Conservation (phyloP, 169 alveolate genomes). For the Cryptosporidium ubiquitum region DNA sequence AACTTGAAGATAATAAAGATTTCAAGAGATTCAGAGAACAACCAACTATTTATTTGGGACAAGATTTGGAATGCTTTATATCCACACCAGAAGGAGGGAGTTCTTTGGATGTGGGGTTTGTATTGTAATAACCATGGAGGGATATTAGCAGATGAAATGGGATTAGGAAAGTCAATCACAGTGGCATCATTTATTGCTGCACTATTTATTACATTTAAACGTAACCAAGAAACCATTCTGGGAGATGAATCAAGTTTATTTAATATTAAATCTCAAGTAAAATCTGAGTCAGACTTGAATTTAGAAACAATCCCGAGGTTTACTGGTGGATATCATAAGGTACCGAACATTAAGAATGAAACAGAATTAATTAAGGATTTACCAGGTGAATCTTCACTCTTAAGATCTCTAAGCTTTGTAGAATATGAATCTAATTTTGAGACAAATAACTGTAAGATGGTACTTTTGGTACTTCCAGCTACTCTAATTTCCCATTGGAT, state of each 20-base stretch:
- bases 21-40: not conserved
- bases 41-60: conserved; percentile 50
- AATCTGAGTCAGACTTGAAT: not conserved
- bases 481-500: conserved; percentile 82
- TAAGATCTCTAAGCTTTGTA: not conserved
- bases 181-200: conserved; percentile 72
- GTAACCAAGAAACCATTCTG: not conserved
- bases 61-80: conserved; percentile 47
- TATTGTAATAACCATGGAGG: conserved; percentile 80
- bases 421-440: not conserved
- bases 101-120: conserved; percentile 73
- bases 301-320: conserved; percentile 39
- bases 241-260: not conserved
- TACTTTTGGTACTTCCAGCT: conserved; percentile 81
- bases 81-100: conserved; percentile 76
- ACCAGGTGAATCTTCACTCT: not conserved
- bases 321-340: conserved; percentile 64
- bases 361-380: not conserved
- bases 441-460: conserved; percentile 1
- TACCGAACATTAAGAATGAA: conserved; percentile 67
- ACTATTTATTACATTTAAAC: conserved; percentile 14
- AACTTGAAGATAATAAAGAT: not conserved
- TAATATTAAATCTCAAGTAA: not conserved
- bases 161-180: conserved; percentile 81
- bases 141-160: conserved; percentile 84